Evolutionary conservation across 2,329 filamentous ascomycete species (phyloP).

Genomic region (Bipolaris oryzae): DNA sequence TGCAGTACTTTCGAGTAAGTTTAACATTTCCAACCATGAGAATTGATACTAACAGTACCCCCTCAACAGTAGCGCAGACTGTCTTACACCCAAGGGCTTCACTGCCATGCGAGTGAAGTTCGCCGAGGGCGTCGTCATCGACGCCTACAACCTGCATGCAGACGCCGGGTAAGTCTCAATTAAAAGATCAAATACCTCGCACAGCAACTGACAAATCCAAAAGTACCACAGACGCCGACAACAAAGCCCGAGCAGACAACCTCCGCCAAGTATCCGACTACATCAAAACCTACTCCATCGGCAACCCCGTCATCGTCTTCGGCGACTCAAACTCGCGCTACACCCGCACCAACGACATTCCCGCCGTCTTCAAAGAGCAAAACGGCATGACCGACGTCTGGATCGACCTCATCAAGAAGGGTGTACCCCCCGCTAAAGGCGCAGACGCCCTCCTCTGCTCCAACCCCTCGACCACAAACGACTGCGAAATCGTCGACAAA

Average conservation of each 20-base stretch:
- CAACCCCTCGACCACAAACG: slow-evolving; percentile 60
- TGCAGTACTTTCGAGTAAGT: slow-evolving; percentile 57
- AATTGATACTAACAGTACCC: neutral
- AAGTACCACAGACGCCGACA: slow-evolving; percentile 57
- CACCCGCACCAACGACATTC: slow-evolving; percentile 61
- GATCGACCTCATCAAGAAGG: slow-evolving; percentile 58
- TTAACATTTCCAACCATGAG: neutral
- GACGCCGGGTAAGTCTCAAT: slow-evolving; percentile 61
- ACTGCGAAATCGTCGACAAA: slow-evolving; percentile 72
- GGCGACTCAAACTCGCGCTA: slow-evolving; percentile 72
- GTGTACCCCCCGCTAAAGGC: slow-evolving; percentile 30
- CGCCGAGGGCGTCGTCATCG: slow-evolving; percentile 61
- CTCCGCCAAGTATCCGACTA: slow-evolving; percentile 64
- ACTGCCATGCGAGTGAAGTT: slow-evolving; percentile 67
- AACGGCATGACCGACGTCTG: slow-evolving; percentile 64
- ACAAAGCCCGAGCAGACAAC: slow-evolving; percentile 63
- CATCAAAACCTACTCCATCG: slow-evolving; percentile 61
- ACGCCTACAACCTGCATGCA: slow-evolving; percentile 70
- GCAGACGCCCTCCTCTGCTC: slow-evolving; percentile 54
- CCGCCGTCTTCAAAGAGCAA: slow-evolving; percentile 57
- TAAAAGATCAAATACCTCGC: neutral
- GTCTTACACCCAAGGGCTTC: slow-evolving; percentile 72
- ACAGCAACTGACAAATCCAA: neutral
- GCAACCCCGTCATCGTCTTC: slow-evolving; percentile 67
- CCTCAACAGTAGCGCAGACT: slow-evolving; percentile 58